Evolutionary conservation across 176 grass and related monocot genomes (phyloP).

Genomic region (Puya raimondii): DNA sequence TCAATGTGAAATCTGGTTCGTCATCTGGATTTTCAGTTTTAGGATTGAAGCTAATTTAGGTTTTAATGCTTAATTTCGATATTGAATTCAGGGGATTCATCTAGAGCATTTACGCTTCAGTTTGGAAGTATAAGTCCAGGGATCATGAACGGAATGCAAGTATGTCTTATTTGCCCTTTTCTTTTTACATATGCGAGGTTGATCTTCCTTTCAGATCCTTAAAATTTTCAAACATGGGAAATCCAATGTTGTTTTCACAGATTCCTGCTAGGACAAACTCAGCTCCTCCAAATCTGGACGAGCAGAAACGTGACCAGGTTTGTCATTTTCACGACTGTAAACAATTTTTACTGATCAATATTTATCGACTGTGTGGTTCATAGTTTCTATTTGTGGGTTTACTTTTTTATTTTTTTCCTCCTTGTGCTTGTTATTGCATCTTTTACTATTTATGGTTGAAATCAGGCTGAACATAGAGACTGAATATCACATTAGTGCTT

Average conservation of each 20-base stretch:
- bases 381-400: not conserved
- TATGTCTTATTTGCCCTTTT: conserved; percentile 34
- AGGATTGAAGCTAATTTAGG: not conserved
- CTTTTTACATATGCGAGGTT: not conserved
- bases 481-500: conserved; percentile 11
- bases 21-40: not conserved
- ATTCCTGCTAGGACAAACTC: conserved; percentile 96
- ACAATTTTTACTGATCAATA: not conserved
- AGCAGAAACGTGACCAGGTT: conserved; percentile 91
- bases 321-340: not conserved
- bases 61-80: not conserved
- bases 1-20: not conserved
- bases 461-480: not conserved
- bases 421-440: too few species aligned
- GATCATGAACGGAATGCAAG: conserved; percentile 53
- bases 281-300: conserved; percentile 92
- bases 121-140: conserved; percentile 77
- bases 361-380: not conserved
- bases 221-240: not conserved
- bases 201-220: conserved; percentile 6
- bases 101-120: conserved; percentile 53
- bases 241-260: conserved; percentile 28
- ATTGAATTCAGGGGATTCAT: conserved; percentile 40
- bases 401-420: conserved; percentile 2
- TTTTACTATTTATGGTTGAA: too few species aligned